phyloP scores from a whole-genome alignment of 441 rosid species.

The Aleurites moluccanus region DNA sequence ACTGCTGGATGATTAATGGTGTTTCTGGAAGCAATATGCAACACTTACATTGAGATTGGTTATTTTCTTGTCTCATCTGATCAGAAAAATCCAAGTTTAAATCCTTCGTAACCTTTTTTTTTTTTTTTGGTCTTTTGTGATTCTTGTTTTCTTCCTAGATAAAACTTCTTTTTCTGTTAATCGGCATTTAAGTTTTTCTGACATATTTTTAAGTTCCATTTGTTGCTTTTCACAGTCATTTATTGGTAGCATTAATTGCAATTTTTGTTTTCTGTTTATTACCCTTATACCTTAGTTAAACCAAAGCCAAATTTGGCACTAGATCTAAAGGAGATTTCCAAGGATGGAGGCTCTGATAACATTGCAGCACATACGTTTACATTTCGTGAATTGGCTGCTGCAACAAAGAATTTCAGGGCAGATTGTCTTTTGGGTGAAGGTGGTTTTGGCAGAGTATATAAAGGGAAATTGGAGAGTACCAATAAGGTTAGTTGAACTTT shows the following conservation, averaged over 20 bases:
- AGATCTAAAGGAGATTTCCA: conserved; percentile 40
- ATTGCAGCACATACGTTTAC: conserved; percentile 65
- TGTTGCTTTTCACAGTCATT: not conserved
- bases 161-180: not conserved
- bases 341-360: conserved; percentile 49
- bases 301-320: conserved; percentile 30
- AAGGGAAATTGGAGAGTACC: conserved; percentile 61
- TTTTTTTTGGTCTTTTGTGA: conserved; percentile 10
- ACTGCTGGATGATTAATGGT: conserved; percentile 6
- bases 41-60: not conserved
- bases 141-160: conserved; percentile 10
- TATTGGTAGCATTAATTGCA: not conserved
- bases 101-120: not conserved
- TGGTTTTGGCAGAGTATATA: conserved; percentile 69
- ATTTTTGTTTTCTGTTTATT: conserved; percentile 17
- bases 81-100: conserved; percentile 5
- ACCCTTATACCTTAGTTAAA: conserved; percentile 32
- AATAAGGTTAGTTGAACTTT: conserved; percentile 45
- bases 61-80: conserved; percentile 4
- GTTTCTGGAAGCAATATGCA: not conserved
- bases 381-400: conserved; percentile 63
- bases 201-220: not conserved
- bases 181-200: conserved; percentile 8
- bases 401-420: conserved; percentile 65
- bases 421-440: conserved; percentile 73